Conservation (phyloP, 345 rosid species). For the Arabidopsis arenosa region DNA sequence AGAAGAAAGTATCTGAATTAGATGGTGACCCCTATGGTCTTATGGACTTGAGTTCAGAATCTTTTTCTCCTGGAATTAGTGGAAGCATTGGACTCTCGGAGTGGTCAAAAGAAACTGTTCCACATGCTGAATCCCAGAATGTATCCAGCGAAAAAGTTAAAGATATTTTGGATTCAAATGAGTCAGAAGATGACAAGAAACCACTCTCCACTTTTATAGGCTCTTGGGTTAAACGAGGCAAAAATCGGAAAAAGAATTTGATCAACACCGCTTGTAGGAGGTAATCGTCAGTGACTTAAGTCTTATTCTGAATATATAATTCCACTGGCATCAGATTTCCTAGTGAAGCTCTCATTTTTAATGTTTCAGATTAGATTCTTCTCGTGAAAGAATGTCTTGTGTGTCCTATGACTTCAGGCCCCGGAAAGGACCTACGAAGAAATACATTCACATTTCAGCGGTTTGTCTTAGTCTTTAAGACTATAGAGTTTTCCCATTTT, state of each 20-base stretch:
- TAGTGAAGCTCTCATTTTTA: conserved; percentile 23
- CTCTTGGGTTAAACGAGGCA: conserved; percentile 38
- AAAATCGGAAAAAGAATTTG: conserved; percentile 51
- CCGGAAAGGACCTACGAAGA: conserved; percentile 52
- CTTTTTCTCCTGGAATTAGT: conserved; percentile 72
- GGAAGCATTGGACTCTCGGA: conserved; percentile 59
- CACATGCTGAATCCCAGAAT: conserved; percentile 50
- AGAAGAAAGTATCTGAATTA: conserved; percentile 54
- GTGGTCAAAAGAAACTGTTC: conserved; percentile 52
- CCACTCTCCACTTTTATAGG: conserved; percentile 48
- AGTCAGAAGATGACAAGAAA: conserved; percentile 56
- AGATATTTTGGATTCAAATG: conserved; percentile 27
- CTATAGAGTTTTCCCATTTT: not conserved
- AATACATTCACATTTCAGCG: conserved; percentile 40
- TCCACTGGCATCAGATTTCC: conserved; percentile 41
- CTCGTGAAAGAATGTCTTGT: conserved; percentile 36
- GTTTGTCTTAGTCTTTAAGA: conserved; percentile 45
- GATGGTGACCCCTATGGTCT: conserved; percentile 43
- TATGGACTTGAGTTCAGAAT: conserved; percentile 59
- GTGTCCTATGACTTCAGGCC: conserved; percentile 48
- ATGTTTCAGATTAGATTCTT: conserved; percentile 43
- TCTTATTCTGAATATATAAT: conserved; percentile 38
- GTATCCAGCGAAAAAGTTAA: conserved; percentile 41
- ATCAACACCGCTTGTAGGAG: conserved; percentile 54
- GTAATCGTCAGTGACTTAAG: conserved; percentile 36